These are phyloP conservation scores for Cutaneotrichosporon sp. DNA, from an alignment of 1,284 basidiomycete species.

Conservation along the genomic window DNA sequence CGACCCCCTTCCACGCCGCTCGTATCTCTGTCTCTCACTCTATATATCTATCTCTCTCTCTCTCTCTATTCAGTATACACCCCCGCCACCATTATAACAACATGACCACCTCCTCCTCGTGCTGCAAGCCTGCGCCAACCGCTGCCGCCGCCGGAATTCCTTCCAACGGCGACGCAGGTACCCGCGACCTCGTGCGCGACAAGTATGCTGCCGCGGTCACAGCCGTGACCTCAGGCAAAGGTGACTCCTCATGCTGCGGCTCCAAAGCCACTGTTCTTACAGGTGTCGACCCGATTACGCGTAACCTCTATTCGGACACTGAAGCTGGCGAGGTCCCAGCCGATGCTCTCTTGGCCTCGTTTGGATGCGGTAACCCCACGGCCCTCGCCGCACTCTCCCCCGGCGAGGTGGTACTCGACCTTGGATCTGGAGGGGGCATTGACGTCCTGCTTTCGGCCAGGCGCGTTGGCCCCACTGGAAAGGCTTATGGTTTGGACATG, in stretches of 20 bases:
- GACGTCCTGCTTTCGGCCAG: constrained; percentile 55
- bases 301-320: constrained; percentile 12
- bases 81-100: no score
- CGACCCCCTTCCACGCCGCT: no score
- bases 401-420: constrained; percentile 57
- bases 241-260: constrained; percentile 10
- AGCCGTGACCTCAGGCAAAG: background rate
- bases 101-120: background rate
- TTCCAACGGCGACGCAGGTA: background rate
- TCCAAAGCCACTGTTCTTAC: constrained; percentile 11
- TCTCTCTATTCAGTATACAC: no score
- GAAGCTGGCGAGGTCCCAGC: constrained; percentile 14
- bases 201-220: constrained; percentile 9
- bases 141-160: background rate
- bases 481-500: constrained; percentile 55
- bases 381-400: constrained; percentile 28
- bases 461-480: constrained; percentile 53
- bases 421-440: constrained; percentile 57
- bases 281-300: constrained; percentile 19
- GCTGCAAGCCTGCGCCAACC: background rate
- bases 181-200: constrained; percentile 13
- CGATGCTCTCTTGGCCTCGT: constrained; percentile 20
- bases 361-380: constrained; percentile 22
- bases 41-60: no score
- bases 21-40: no score